These are phyloP conservation scores for Phytophthora cajani DNA, from an alignment of 352 stramenopile species.

Conservation along the genomic window DNA sequence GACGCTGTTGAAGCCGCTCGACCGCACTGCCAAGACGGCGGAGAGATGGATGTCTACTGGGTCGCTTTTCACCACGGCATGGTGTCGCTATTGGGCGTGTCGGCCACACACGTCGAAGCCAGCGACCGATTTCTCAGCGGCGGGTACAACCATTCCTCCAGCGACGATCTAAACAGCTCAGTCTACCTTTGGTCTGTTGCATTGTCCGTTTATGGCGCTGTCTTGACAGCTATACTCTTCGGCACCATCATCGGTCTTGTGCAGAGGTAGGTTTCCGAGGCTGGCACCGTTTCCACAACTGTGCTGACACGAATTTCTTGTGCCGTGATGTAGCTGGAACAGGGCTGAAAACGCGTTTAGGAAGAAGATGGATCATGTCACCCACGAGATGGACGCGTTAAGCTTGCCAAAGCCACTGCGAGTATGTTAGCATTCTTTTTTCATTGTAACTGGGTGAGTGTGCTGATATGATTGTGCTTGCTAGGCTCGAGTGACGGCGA, in stretches of 20 bases:
- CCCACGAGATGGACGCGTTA: conserved; percentile 71
- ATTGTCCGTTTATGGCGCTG: conserved; percentile 51
- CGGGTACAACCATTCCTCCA: conserved; percentile 36
- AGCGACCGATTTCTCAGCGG: conserved; percentile 59
- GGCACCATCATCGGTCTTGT: conserved; percentile 67
- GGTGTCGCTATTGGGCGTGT: conserved; percentile 60
- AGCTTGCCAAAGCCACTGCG: conserved; percentile 58
- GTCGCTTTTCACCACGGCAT: conserved; percentile 65
- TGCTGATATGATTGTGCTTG: background rate
- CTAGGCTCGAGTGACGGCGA: conserved; percentile 53
- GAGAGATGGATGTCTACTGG: conserved; percentile 61
- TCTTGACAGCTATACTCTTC: conserved; percentile 58
- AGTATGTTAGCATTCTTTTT: background rate
- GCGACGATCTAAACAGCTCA: conserved; percentile 21
- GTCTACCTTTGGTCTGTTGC: conserved; percentile 55
- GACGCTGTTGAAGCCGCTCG: conserved; percentile 26
- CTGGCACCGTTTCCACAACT: background rate
- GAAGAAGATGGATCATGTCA: conserved; percentile 79
- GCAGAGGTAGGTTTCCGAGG: conserved; percentile 37
- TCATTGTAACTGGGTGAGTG: background rate
- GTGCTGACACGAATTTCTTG: background rate
- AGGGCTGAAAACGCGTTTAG: conserved; percentile 68
- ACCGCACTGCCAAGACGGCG: conserved; percentile 36
- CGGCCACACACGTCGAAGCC: conserved; percentile 50
- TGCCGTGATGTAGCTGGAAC: conserved; percentile 49